phyloP scores from a whole-genome alignment of 148 eudicot genomes.

The Polygonum aviculare region DNA sequence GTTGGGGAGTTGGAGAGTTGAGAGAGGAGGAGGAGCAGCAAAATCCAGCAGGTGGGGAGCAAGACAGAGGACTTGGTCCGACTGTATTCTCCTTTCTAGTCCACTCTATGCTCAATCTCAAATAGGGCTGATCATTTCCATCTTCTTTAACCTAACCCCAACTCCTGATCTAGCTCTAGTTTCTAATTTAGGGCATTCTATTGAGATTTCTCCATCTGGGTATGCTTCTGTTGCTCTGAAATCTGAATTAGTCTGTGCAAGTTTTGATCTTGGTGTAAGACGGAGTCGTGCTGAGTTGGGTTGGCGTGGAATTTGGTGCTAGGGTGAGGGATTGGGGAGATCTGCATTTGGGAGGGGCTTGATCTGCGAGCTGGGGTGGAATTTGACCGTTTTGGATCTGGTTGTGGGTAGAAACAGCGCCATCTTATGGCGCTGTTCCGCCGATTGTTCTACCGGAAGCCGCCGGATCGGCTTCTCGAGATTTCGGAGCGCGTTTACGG shows the following conservation, averaged over 20 bases:
- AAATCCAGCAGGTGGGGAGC: background rate
- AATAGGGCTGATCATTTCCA: background rate
- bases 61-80: constrained; percentile 9
- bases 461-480: constrained; percentile 36
- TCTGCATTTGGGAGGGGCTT: background rate
- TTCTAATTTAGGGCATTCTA: background rate
- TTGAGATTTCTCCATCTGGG: background rate
- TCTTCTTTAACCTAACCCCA: background rate
- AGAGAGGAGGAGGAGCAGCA: constrained; percentile 10
- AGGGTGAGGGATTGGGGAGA: background rate
- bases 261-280: background rate
- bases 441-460: constrained; percentile 29
- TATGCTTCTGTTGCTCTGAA: background rate
- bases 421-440: constrained; percentile 28
- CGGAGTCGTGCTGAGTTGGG: background rate
- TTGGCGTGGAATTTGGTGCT: background rate
- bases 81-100: constrained; percentile 41
- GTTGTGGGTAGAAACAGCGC: constrained; percentile 5
- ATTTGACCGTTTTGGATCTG: constrained; percentile 8
- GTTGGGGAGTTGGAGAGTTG: background rate
- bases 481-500: constrained; percentile 36
- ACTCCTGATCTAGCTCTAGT: background rate
- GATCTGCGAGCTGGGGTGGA: background rate
- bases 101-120: constrained; percentile 24
- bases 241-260: background rate